Evolutionary conservation across 345 rosid species (phyloP).

Genomic region (Psidium guajava): DNA sequence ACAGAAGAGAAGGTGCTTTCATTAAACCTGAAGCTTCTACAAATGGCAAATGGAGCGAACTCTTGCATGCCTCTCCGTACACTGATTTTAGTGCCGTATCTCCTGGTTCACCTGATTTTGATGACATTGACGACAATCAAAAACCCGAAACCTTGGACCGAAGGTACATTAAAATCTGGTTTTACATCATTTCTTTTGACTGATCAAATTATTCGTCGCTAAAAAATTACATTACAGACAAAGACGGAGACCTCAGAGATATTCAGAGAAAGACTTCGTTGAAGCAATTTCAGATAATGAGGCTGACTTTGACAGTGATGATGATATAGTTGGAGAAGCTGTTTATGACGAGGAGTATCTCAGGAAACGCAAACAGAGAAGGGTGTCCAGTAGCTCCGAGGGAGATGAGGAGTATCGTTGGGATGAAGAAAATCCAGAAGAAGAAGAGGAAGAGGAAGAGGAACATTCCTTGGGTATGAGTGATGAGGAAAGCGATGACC

Average conservation of each 20-base stretch:
- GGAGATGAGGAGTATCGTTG: constrained; percentile 89
- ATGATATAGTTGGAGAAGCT: constrained; percentile 99
- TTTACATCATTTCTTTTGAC: not conserved
- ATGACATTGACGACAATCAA: constrained; percentile 52
- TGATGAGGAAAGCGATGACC: constrained; percentile 67
- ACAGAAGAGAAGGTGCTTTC: constrained; percentile 46
- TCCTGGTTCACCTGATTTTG: constrained; percentile 55
- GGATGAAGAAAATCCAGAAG: constrained; percentile 94
- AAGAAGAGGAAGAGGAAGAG: constrained; percentile 69
- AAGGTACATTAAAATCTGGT: constrained; percentile 32
- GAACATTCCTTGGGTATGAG: constrained; percentile 67
- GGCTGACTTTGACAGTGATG: constrained; percentile 78
- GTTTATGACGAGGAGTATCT: constrained; percentile 95
- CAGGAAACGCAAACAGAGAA: constrained; percentile 71
- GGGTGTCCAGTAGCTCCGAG: constrained; percentile 82
- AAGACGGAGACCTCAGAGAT: constrained; percentile 84
- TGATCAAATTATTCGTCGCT: not conserved
- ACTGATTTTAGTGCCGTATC: constrained; percentile 36
- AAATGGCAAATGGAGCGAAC: constrained; percentile 59
- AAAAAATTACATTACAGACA: constrained; percentile 26
- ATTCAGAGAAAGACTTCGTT: constrained; percentile 69
- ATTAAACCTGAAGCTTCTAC: constrained; percentile 53
- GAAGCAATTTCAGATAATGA: constrained; percentile 90
- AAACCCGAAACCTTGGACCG: constrained; percentile 50
- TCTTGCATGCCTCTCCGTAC: constrained; percentile 30